Percentiles rank a stretch among this genome's conserved stretches.
Evolutionary conservation across 192 early-diverging fungal genomes (phyloP).

Genomic region (Piromyces finnis): DNA sequence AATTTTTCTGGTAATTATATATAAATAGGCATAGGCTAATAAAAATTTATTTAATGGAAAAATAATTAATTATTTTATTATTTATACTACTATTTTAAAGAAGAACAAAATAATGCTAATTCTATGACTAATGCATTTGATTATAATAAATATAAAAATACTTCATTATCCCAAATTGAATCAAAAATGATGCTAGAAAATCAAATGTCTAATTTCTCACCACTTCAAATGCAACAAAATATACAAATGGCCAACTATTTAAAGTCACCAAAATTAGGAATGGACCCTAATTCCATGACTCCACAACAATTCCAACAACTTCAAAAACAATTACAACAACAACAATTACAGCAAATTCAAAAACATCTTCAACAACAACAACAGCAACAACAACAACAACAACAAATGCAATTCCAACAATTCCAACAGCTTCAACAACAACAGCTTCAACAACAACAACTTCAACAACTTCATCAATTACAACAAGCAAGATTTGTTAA

Average conservation of each 20-base stretch:
- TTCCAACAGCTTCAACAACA: not conserved
- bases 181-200: not conserved
- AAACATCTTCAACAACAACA: not conserved
- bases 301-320: not conserved
- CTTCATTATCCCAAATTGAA: not conserved
- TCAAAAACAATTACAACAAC: not conserved
- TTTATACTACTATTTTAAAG: not conserved
- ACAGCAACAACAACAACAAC: not conserved
- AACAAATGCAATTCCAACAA: not conserved
- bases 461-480: not conserved
- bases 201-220: not conserved
- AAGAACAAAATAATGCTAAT: not conserved
- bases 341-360: not conserved
- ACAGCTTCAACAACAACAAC: conserved; percentile 1
- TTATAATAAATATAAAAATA: not conserved
- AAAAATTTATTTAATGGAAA: too few species aligned
- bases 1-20: not conserved
- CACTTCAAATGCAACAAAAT: not conserved
- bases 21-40: too few species aligned
- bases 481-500: conserved; percentile 1
- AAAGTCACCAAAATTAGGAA: not conserved
- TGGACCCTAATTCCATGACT: not conserved
- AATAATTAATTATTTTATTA: too few species aligned
- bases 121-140: not conserved
- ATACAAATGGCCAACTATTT: not conserved